Percentiles rank a stretch among this genome's conserved stretches.
Evolutionary conservation across 768 basidiomycete species (phyloP).

Genomic region (Podaxis mareebaensis): DNA sequence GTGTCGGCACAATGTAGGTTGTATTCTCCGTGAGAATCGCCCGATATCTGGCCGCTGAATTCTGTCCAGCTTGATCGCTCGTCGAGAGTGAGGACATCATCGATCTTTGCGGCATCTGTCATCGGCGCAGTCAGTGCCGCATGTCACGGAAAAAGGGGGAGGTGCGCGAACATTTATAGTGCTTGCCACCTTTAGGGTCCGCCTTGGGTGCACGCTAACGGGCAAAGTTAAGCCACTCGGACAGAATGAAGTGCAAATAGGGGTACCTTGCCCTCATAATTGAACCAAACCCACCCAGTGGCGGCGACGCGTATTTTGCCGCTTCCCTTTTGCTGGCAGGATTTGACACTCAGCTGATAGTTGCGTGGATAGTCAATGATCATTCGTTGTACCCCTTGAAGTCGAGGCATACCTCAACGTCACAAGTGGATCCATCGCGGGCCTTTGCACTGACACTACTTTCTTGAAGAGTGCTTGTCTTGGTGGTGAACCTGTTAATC

Average conservation of each 20-base stretch:
- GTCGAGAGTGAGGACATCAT: slow-evolving; percentile 7
- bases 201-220: slow-evolving; percentile 11
- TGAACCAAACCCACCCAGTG: slow-evolving; percentile 21
- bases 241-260: neutral
- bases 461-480: neutral
- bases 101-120: slow-evolving; percentile 14
- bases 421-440: neutral
- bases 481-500: slow-evolving; percentile 2
- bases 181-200: slow-evolving; percentile 7
- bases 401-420: neutral
- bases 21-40: slow-evolving; percentile 4
- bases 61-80: slow-evolving; percentile 14
- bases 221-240: neutral
- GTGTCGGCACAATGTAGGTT: neutral
- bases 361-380: neutral
- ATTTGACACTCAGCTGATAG: slow-evolving; percentile 6
- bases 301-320: slow-evolving; percentile 16
- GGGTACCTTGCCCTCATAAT: slow-evolving; percentile 14
- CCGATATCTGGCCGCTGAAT: slow-evolving; percentile 8
- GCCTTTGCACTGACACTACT: neutral
- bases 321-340: slow-evolving; percentile 14
- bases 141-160: neutral
- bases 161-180: slow-evolving; percentile 12
- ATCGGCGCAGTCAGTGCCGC: neutral
- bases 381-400: neutral